Conservation (phyloP, 495 filamentous ascomycete genomes). For the Aspergillus cavernicola region DNA sequence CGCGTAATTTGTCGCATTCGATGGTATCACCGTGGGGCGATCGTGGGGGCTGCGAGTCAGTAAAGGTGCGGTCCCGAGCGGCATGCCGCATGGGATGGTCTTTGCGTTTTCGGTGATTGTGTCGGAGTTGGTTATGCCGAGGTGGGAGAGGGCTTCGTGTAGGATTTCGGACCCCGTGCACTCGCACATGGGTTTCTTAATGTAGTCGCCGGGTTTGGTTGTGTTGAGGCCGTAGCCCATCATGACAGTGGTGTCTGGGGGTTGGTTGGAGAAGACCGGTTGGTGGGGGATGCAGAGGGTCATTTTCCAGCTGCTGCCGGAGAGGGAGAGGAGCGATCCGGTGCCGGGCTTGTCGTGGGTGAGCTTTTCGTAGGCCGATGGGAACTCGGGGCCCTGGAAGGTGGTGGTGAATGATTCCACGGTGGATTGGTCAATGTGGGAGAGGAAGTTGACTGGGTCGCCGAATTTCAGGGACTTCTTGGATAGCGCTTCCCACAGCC, state of each 20-base stretch:
- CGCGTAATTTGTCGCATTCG: constrained; percentile 31
- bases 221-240: constrained; percentile 38
- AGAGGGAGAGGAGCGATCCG: constrained; percentile 30
- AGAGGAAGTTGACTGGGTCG: constrained; percentile 33
- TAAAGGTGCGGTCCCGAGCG: constrained; percentile 32
- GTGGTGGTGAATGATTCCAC: constrained; percentile 40
- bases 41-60: constrained; percentile 27
- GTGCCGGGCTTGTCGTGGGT: constrained; percentile 31
- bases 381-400: constrained; percentile 28
- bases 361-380: constrained; percentile 22
- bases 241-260: constrained; percentile 24
- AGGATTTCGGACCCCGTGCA: constrained; percentile 40
- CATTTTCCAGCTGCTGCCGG: constrained; percentile 35
- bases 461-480: constrained; percentile 25
- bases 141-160: constrained; percentile 31
- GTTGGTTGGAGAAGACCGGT: constrained; percentile 32
- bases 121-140: constrained; percentile 18
- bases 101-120: constrained; percentile 15
- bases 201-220: constrained; percentile 24
- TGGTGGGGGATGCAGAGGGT: constrained; percentile 36
- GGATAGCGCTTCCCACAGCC: constrained; percentile 21
- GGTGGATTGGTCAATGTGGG: constrained; percentile 24
- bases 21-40: constrained; percentile 33
- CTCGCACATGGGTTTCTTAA: constrained; percentile 35
- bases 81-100: constrained; percentile 32